A percentile compares a stretch with the other conserved stretches of the same genome.
These are phyloP conservation scores for Wickerhamiella spandovensis DNA, from an alignment of 805 yeast species.

Conservation along the genomic window DNA sequence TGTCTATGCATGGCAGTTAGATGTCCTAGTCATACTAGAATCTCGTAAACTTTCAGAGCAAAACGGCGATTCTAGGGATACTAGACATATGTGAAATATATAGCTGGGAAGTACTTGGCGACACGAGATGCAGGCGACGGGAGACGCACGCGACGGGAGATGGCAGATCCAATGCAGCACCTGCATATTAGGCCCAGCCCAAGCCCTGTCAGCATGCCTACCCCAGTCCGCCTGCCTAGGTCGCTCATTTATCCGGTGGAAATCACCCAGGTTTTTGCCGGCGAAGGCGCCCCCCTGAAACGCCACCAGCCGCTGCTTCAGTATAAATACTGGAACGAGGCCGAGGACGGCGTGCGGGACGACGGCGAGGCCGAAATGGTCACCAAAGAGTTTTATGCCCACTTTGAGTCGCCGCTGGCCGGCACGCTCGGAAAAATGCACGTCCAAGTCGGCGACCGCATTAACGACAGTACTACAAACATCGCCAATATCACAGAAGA, in stretches of 20 bases:
- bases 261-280: slow-evolving; percentile 36
- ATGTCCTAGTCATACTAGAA: too few species aligned
- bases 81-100: too few species aligned
- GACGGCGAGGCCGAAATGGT: slow-evolving; percentile 23
- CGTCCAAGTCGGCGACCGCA: slow-evolving; percentile 45
- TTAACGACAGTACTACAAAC: slow-evolving; percentile 33
- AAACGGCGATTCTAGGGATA: too few species aligned
- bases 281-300: slow-evolving; percentile 33
- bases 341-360: slow-evolving; percentile 27
- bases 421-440: slow-evolving; percentile 46
- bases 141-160: too few species aligned
- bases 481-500: slow-evolving; percentile 59
- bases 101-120: too few species aligned
- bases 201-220: slow-evolving; percentile 6
- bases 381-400: slow-evolving; percentile 25
- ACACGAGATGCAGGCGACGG: too few species aligned
- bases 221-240: slow-evolving; percentile 34
- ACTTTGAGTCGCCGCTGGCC: slow-evolving; percentile 71
- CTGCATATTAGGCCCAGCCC: too few species aligned
- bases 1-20: too few species aligned
- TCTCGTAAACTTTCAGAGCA: too few species aligned
- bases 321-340: slow-evolving; percentile 53
- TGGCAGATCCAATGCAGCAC: too few species aligned
- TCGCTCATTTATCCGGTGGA: slow-evolving; percentile 59
- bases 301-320: slow-evolving; percentile 44